Base-by-base conservation (phyloP, 441 rosid genomes). In the Gossypium davidsonii region DNA sequence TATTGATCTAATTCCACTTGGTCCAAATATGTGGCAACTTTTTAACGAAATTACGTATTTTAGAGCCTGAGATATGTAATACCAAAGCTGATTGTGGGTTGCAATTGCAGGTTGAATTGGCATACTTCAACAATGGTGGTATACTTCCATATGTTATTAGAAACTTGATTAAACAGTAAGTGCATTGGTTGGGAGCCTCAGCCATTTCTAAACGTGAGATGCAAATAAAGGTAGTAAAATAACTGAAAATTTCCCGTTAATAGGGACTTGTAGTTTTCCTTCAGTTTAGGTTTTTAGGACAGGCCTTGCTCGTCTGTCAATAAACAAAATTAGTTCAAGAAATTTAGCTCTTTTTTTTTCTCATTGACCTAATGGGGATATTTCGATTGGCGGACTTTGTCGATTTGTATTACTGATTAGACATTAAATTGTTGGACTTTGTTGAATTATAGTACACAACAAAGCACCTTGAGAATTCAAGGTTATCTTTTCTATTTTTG, bases 101-200 rank as follows among this genome's bases (percentile, higher is more conserved):
- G n/a, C 6, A 56, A 64, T 67, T 80, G 74, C 80, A 94, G 99
- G 99, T 95, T 82, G 99, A 95, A 64, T 82, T 95, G 93, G 97
- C 77, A 0, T 93, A 95, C 79, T 93, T 89, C 85, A 79, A 87
- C 73, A 82, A 90, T 37, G 99, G 98, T 69, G 99, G 98, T 15
- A 95, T 95, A 17, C 97, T 93, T 78, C 97, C 95, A 3, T 91
- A 88, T 31, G 98, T 85, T 20, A 90, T 96, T 71, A 83, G 98
- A 73, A 93, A 87, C 85, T 87, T 85, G 81, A 87, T 67, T 79
- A 86, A 88, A 83, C 83, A 83, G 63, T 84, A 76, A 79, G 28
- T 15, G 8, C 34, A 6, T 49, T 39, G 51, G 60, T 37, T 42
- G 23, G 53, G 3, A 1, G 48, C 73, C 34, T 68, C 57, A 46